Conservation (phyloP, 352 stramenopile genomes). For the Globisporangium megalacanthum region DNA sequence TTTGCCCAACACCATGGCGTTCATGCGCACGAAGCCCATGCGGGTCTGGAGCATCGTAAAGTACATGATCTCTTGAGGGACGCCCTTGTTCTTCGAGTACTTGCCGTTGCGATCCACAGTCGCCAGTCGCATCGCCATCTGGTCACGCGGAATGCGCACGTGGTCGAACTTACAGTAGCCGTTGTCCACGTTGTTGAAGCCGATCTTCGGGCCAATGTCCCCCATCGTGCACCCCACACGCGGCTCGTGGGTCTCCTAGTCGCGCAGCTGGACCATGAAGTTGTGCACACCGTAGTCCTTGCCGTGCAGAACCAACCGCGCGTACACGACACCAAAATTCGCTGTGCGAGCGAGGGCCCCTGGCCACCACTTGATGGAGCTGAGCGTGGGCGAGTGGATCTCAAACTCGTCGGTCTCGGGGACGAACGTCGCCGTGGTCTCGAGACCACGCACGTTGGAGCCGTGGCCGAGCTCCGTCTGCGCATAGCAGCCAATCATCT, state of each 20-base stretch:
- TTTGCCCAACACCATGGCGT: slow-evolving; percentile 62
- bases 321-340: slow-evolving; percentile 86
- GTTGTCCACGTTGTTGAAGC: slow-evolving; percentile 91
- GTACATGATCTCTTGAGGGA: slow-evolving; percentile 59
- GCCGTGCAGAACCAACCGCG: slow-evolving; percentile 79
- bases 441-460: slow-evolving; percentile 86
- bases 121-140: slow-evolving; percentile 47
- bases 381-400: slow-evolving; percentile 94
- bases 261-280: slow-evolving; percentile 94
- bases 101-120: slow-evolving; percentile 51
- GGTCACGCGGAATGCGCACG: slow-evolving; percentile 78
- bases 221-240: slow-evolving; percentile 48
- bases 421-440: slow-evolving; percentile 80
- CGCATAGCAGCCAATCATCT: slow-evolving; percentile 89
- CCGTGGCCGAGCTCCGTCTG: slow-evolving; percentile 96
- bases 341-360: slow-evolving; percentile 92
- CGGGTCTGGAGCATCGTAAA: slow-evolving; percentile 80
- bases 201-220: slow-evolving; percentile 76
- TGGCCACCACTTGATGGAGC: slow-evolving; percentile 95
- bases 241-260: slow-evolving; percentile 73
- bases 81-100: slow-evolving; percentile 50
- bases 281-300: slow-evolving; percentile 93
- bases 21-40: slow-evolving; percentile 55
- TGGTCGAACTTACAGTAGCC: slow-evolving; percentile 85
- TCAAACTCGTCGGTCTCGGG: slow-evolving; percentile 83